Evolutionary conservation across 169 alveolate genomes (phyloP).

Genomic region (Cryptosporidium viatorum): DNA sequence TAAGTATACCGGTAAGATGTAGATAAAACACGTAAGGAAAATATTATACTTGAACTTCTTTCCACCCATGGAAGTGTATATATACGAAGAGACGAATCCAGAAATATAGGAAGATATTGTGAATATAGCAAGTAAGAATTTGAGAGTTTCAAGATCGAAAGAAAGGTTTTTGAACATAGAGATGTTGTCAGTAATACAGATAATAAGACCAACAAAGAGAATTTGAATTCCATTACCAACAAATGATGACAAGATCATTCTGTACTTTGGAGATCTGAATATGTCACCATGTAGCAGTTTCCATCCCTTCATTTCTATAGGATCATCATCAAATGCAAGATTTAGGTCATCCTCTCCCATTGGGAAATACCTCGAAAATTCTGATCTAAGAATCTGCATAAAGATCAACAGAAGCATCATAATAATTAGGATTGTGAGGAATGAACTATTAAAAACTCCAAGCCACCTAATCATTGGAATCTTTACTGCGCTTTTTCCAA

Average conservation of each 20-base stretch:
- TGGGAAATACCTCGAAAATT: conserved; percentile 69
- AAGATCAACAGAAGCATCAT: conserved; percentile 53
- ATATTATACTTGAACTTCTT: conserved; percentile 55
- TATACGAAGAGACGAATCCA: conserved; percentile 58
- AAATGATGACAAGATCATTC: conserved; percentile 62
- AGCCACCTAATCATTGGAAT: conserved; percentile 63
- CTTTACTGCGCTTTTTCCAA: not conserved
- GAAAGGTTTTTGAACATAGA: conserved; percentile 57
- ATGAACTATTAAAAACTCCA: conserved; percentile 58
- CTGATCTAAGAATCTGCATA: conserved; percentile 65
- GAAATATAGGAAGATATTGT: conserved; percentile 60
- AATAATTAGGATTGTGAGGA: conserved; percentile 29
- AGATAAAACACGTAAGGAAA: conserved; percentile 43
- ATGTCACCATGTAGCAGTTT: conserved; percentile 68
- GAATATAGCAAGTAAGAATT: conserved; percentile 21
- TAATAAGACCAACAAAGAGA: conserved; percentile 38
- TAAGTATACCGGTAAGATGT: conserved; percentile 45
- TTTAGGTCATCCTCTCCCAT: conserved; percentile 68
- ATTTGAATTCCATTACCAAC: conserved; percentile 71
- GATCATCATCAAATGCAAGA: conserved; percentile 70
- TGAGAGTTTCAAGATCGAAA: conserved; percentile 28
- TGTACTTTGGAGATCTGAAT: conserved; percentile 71
- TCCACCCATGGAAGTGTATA: conserved; percentile 69
- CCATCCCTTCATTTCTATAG: conserved; percentile 75
- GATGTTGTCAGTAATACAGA: conserved; percentile 49